Evolutionary conservation across 2,329 filamentous ascomycete species (phyloP).

Genomic region (Colletotrichum theobromicola): DNA sequence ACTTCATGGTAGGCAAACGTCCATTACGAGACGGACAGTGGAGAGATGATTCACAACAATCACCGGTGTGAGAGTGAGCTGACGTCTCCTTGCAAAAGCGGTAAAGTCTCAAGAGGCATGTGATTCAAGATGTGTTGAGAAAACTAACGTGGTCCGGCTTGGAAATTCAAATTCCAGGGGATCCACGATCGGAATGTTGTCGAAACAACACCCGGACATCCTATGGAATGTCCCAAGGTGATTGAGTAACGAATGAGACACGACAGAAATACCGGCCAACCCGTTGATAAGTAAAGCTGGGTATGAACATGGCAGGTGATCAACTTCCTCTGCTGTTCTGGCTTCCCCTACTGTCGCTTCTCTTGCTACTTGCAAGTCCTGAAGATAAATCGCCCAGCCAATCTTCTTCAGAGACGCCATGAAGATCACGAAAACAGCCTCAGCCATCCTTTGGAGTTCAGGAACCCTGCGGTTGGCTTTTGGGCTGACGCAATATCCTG

Average conservation of each 20-base stretch:
- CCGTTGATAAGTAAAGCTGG: background rate
- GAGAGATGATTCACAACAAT: background rate
- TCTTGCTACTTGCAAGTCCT: background rate
- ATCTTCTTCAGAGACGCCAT: background rate
- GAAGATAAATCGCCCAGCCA: background rate
- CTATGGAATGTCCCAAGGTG: background rate
- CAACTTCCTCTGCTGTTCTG: background rate
- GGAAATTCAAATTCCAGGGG: background rate
- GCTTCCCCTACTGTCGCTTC: background rate
- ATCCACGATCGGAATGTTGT: background rate
- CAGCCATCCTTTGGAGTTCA: background rate
- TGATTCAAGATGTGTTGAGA: no score
- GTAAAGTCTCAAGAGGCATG: background rate
- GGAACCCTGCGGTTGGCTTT: background rate
- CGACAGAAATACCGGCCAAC: background rate
- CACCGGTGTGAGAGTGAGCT: background rate
- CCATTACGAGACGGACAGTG: background rate
- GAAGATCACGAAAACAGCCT: background rate
- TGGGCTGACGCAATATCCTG: background rate
- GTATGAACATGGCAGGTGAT: background rate
- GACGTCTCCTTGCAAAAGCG: background rate
- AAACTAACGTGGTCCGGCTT: background rate
- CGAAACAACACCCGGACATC: background rate
- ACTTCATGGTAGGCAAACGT: background rate
- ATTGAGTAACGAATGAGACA: background rate